Conservation (phyloP, 495 filamentous ascomycete species). For the Neurospora intermedia region DNA sequence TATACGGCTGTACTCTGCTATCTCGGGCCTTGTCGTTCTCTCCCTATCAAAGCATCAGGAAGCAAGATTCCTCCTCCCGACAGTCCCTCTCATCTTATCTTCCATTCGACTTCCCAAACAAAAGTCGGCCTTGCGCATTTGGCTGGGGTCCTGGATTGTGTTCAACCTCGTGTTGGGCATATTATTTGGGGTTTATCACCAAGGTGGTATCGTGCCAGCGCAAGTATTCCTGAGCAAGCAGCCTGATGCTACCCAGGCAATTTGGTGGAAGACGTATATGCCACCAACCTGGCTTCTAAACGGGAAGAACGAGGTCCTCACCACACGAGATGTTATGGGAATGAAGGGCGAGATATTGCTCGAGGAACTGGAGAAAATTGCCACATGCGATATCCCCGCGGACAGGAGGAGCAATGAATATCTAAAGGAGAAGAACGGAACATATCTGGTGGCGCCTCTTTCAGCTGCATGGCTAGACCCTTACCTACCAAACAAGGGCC, state of each 20-base stretch:
- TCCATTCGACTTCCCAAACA: constrained; percentile 62
- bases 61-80: constrained; percentile 83
- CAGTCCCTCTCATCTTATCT: constrained; percentile 77
- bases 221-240: constrained; percentile 56
- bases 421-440: constrained; percentile 40
- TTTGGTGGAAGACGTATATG: constrained; percentile 98
- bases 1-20: constrained; percentile 60
- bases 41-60: constrained; percentile 90
- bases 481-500: constrained; percentile 39
- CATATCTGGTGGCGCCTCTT: constrained; percentile 58
- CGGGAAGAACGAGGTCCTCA: constrained; percentile 53
- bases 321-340: constrained; percentile 78
- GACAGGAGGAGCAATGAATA: constrained; percentile 39
- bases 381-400: constrained; percentile 46
- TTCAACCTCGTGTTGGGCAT: constrained; percentile 74
- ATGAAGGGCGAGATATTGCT: constrained; percentile 53
- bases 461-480: constrained; percentile 64
- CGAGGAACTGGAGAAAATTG: constrained; percentile 43
- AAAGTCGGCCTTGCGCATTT: constrained; percentile 37
- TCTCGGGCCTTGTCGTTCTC: constrained; percentile 69
- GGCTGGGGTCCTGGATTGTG: constrained; percentile 60
- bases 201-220: constrained; percentile 80
- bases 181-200: constrained; percentile 88
- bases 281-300: constrained; percentile 89
- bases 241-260: constrained; percentile 52